These are phyloP conservation scores for Serendipita sp. DNA, from an alignment of 768 basidiomycete species.

Conservation along the genomic window DNA sequence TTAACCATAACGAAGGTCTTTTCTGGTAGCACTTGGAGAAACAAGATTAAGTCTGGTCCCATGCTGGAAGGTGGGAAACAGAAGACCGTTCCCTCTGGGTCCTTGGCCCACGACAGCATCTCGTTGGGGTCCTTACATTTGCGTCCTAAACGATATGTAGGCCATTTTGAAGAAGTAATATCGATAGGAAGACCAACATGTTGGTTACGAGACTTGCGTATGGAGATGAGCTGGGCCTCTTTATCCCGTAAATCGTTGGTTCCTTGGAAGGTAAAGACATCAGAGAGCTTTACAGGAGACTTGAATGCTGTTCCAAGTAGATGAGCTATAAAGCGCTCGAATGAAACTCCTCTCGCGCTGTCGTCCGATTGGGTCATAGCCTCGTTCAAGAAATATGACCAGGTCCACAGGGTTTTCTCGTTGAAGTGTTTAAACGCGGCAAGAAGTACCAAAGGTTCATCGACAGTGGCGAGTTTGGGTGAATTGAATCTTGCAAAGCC, in stretches of 20 bases:
- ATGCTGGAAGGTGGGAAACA: background rate
- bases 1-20: background rate
- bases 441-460: background rate
- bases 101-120: background rate
- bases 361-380: background rate
- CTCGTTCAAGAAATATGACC: background rate
- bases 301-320: background rate
- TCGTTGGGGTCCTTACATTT: background rate
- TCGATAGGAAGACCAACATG: background rate
- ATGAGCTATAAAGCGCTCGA: background rate
- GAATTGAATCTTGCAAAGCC: background rate
- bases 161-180: background rate
- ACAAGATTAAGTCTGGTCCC: background rate
- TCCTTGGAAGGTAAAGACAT: background rate
- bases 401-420: background rate
- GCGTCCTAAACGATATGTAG: background rate
- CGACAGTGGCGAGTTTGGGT: background rate
- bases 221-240: background rate
- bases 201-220: background rate
- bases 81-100: background rate
- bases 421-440: background rate
- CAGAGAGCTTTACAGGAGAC: background rate
- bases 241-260: background rate
- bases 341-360: background rate
- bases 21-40: background rate